Conservation (phyloP, 164 flowering plant genomes). For the Kingdonia uniflora region DNA sequence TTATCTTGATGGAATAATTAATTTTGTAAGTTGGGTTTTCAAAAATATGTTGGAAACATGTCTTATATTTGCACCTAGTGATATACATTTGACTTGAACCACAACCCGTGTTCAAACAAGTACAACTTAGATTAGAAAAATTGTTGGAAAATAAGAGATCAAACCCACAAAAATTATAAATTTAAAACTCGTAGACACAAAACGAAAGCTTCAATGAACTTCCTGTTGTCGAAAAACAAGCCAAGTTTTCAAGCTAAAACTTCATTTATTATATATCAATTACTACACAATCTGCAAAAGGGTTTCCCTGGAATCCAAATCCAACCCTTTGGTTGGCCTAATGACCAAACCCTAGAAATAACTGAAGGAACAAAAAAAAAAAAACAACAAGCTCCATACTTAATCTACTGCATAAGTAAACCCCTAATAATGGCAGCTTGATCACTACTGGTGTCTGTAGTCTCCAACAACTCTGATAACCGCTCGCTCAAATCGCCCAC, state of each 20-base stretch:
- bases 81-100: no score
- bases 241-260: background rate
- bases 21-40: no score
- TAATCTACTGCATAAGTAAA: conserved; percentile 38
- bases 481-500: conserved; percentile 78
- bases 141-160: no score
- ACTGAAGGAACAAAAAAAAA: background rate
- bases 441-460: conserved; percentile 44
- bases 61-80: no score
- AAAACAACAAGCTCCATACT: background rate
- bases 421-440: conserved; percentile 84
- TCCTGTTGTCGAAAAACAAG: no score
- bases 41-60: no score
- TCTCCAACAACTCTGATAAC: conserved; percentile 51
- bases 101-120: no score
- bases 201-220: no score
- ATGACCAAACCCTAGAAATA: conserved; percentile 7
- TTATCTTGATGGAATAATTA: no score
- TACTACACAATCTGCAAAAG: conserved; percentile 8
- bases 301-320: conserved; percentile 5
- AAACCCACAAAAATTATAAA: no score
- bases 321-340: conserved; percentile 10
- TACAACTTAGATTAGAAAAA: no score
- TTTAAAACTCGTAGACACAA: no score
- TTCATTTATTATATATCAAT: conserved; percentile 12